Evolutionary conservation across 345 rosid genomes (phyloP).

Genomic region (Lenwebbia sp.): DNA sequence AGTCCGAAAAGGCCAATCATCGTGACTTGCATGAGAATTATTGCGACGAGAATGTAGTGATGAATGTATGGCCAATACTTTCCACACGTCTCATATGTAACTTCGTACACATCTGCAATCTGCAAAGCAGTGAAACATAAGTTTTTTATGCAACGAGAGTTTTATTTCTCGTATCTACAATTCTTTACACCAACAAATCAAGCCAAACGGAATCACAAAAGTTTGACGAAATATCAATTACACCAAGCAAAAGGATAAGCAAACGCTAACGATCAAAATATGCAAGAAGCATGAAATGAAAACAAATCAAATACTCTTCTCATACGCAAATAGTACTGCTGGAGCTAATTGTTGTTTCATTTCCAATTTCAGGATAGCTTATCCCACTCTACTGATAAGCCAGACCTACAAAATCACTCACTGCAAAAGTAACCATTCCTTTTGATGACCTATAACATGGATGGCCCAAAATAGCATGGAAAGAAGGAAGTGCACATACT

Average conservation of each 20-base stretch:
- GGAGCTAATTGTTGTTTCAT: not conserved
- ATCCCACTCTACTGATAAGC: not conserved
- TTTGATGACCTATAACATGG: not conserved
- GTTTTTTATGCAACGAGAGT: not conserved
- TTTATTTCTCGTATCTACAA: not conserved
- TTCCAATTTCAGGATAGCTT: not conserved
- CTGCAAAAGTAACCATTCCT: not conserved
- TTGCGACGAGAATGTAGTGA: slow-evolving; percentile 55
- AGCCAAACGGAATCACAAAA: not conserved
- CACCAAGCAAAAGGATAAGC: not conserved
- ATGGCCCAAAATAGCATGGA: not conserved
- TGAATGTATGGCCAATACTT: slow-evolving; percentile 71
- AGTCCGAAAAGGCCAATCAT: slow-evolving; percentile 90
- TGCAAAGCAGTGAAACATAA: slow-evolving; percentile 10
- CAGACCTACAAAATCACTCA: not conserved
- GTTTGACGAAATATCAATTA: not conserved
- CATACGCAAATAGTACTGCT: not conserved
- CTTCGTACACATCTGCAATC: slow-evolving; percentile 74
- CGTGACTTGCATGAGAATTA: slow-evolving; percentile 82
- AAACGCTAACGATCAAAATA: not conserved
- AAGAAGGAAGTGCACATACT: not conserved
- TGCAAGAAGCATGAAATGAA: not conserved
- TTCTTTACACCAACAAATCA: not conserved
- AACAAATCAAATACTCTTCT: not conserved
- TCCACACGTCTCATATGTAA: slow-evolving; percentile 70